Base-by-base conservation (phyloP, 2,329 filamentous ascomycete species). In the Cercospora sp. region DNA sequence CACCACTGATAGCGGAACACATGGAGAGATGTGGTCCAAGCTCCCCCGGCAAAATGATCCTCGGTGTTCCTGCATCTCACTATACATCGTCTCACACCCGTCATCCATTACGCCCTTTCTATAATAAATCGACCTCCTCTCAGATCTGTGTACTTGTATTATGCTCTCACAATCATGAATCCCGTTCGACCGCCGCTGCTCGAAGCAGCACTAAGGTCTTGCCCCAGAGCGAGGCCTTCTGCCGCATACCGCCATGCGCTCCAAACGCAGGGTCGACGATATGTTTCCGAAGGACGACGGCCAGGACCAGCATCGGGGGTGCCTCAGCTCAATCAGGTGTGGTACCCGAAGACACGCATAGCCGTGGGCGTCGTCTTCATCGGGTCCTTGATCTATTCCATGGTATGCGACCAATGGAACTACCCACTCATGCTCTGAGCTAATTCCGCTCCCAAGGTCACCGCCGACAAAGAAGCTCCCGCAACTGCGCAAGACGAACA, bases 351-450 rank as follows among this genome's bases (percentile, higher is more conserved):
- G 74, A 81, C 82, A 40, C 75, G 82, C 40, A 71, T 84, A 58
- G 78, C 79, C 2, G 77, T 81, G 8, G 83, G 84, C 67, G 73
- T 88, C 63, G 83, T 85, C 68, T 82, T 87, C 71, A 80, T 84
- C 55, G 81, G 83, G 28, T 81, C 85, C 7, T 72, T 89, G 48
- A 80, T 85, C 58, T 89, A 88, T 80, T 86, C 85, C 66, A 86
- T 89, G 84, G 88, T 89, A 81, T 59, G 20, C 7, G 13, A 13
- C 16, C 28, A 30, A 30, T 33, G n/a, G 20, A 30, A 40, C 30
- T 28, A 45, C 23, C 26, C 59, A n/a, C 13, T n/a, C 3, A 23
- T 12, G 9, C 20, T 26, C 18, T 13, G 53, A 7, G 23, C 53
- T 57, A 31, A 57, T 42, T 42, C 16, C 31, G 18, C 18, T 3